Evolutionary conservation across 2,329 filamentous ascomycete species (phyloP), one percentile per base, ranked within the genome.

Genomic region (Karstenula rhodostoma): DNA sequence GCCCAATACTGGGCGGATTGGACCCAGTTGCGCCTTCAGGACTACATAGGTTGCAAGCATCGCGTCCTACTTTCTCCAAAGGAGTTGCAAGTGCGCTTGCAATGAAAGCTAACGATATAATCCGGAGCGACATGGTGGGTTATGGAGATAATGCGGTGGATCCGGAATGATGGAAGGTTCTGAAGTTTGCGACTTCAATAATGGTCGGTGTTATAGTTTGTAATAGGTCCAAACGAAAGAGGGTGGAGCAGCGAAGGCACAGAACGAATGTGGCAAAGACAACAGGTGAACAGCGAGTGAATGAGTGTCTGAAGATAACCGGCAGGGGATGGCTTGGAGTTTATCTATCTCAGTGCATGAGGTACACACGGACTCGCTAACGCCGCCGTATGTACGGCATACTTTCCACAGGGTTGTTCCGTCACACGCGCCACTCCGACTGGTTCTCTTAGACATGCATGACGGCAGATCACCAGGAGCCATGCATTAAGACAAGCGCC

Each of bases 11-110:
- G 7, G 78, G 78, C 19, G 74, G 69, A 10, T 62, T 67, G 9
- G 64, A 64, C 29, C 70, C 62, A 17, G 72, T 73, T 33, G 77
- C 76, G 56, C 76, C 77, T 33, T 72, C 60, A 4, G 77, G 78
- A 51, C 67, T 70, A 69, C 78, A 80, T 42, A 72, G 67, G 55
- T 70, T 68, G 67, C 76, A 79, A 33, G 60, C 62, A 22, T 72
- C 69, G 49, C 71, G 66, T 27, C 64, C 60, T 19, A 69, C 56
- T 22, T 60, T 59, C 15, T 73, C 61, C 56, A 69, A 60, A 12
- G 68, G 64, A 22, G 65, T 70, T 27, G 72, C 70, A 33, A 60
- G 58, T 47, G 65, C 67, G 43, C 67, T 61, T 37, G 67, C 65
- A 27, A 65, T 62, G 42, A 77, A 67, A 57, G 67, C 65, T 42